Evolutionary conservation across 768 basidiomycete genomes (phyloP).

Genomic region (Lactarius akahatsu): DNA sequence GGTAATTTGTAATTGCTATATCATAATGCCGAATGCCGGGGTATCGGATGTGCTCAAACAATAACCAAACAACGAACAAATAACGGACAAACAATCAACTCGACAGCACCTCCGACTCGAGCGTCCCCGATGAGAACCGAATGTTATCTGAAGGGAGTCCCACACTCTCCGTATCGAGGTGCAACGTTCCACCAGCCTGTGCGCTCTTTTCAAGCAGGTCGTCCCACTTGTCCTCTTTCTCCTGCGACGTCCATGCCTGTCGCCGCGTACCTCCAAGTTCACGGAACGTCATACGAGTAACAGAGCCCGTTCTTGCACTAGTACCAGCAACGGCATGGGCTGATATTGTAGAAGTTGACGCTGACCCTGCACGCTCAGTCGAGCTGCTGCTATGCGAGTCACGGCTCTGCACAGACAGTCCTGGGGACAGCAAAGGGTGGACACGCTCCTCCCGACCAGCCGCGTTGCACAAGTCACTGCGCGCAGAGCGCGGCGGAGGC

Average conservation of each 20-base stretch:
- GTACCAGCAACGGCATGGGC: not conserved
- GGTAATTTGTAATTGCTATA: not conserved
- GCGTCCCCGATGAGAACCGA: conserved; percentile 39
- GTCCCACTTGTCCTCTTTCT: conserved; percentile 73
- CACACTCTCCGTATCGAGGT: conserved; percentile 42
- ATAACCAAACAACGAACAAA: conserved; percentile 1
- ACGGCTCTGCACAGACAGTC: conserved; percentile 32
- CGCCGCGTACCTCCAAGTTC: conserved; percentile 42
- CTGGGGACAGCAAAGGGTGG: conserved; percentile 12
- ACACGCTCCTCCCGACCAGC: conserved; percentile 22
- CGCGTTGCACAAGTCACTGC: conserved; percentile 28
- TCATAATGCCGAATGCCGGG: conserved; percentile 2
- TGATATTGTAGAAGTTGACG: conserved; percentile 7
- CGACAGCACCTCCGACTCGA: not conserved
- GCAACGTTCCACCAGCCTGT: conserved; percentile 71
- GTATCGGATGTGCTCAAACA: conserved; percentile 1
- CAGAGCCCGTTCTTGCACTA: conserved; percentile 16
- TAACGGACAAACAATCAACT: not conserved
- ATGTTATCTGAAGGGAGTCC: conserved; percentile 47
- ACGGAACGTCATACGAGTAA: conserved; percentile 47
- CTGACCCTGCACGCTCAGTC: conserved; percentile 22
- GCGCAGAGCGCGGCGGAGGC: conserved; percentile 32
- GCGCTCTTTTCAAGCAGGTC: conserved; percentile 65
- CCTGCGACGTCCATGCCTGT: conserved; percentile 55
- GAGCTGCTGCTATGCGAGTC: conserved; percentile 24